These are phyloP conservation scores for Capronia epimyces DNA, from an alignment of 2,329 filamentous ascomycete genomes.

Conservation along the genomic window DNA sequence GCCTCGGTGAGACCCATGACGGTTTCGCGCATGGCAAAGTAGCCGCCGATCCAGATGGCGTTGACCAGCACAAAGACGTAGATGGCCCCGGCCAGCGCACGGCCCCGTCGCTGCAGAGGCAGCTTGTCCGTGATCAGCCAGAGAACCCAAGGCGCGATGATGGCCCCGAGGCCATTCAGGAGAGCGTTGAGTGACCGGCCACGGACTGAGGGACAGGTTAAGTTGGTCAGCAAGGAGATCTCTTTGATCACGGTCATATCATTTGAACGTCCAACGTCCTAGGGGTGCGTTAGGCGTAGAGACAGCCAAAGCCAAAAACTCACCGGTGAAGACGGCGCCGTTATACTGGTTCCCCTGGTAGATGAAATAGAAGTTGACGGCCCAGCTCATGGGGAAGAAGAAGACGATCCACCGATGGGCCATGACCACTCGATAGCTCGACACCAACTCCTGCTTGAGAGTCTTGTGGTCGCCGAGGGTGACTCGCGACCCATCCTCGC, in stretches of 20 bases:
- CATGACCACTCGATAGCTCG: background rate
- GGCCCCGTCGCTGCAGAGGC: background rate
- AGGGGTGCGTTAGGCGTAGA: too few relatives aligned
- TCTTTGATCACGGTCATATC: too few relatives aligned
- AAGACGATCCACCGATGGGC: background rate
- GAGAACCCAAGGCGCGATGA: background rate
- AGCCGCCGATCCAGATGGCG: background rate
- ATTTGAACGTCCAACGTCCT: too few relatives aligned
- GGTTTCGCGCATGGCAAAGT: background rate
- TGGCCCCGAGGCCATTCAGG: background rate
- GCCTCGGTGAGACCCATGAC: background rate
- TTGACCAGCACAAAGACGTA: background rate
- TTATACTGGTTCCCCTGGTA: background rate
- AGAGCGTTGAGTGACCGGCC: background rate
- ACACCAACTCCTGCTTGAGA: conserved; percentile 22
- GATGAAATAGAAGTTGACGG: background rate
- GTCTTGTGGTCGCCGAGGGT: conserved; percentile 29
- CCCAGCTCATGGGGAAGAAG: background rate
- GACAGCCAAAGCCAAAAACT: too few relatives aligned
- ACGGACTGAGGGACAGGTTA: background rate
- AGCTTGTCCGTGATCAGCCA: background rate
- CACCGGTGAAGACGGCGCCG: background rate
- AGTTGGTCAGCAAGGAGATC: too few relatives aligned
- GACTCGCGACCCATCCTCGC: conserved; percentile 58
- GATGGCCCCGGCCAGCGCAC: background rate